Evolutionary conservation across 2,329 filamentous ascomycete species (phyloP).

Genomic region (Botryosphaeria dothidea): DNA sequence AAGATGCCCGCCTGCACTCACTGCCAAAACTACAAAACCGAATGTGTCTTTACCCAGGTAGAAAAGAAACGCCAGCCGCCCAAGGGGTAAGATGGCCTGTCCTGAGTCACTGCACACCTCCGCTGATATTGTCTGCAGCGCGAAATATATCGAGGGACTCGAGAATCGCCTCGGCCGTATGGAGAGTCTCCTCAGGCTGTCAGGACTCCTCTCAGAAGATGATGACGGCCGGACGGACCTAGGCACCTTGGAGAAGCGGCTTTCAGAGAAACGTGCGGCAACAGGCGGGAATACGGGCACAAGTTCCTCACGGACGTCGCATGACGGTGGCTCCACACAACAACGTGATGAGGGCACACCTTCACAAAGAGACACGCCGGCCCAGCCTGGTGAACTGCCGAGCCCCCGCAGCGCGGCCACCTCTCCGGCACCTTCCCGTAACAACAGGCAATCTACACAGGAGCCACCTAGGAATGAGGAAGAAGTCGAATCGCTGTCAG

Average conservation of each 20-base stretch:
- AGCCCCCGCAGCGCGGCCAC: slow-evolving; percentile 54
- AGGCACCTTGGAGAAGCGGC: slow-evolving; percentile 79
- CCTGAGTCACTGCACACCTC: neutral
- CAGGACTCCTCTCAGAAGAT: slow-evolving; percentile 82
- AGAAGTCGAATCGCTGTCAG: slow-evolving; percentile 84
- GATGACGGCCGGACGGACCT: slow-evolving; percentile 85
- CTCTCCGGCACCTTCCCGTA: slow-evolving; percentile 48
- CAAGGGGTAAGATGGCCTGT: slow-evolving; percentile 70
- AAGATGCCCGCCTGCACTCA: slow-evolving; percentile 94
- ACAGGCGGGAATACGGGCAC: slow-evolving; percentile 33
- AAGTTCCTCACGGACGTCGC: slow-evolving; percentile 10
- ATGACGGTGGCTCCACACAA: slow-evolving; percentile 9
- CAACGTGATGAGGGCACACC: slow-evolving; percentile 9
- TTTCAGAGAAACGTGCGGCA: slow-evolving; percentile 50
- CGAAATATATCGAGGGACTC: slow-evolving; percentile 96
- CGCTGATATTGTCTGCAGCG: slow-evolving; percentile 52
- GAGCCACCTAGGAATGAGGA: slow-evolving; percentile 47
- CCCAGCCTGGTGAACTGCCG: slow-evolving; percentile 44
- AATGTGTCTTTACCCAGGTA: slow-evolving; percentile 95
- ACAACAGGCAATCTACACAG: slow-evolving; percentile 43
- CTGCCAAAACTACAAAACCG: slow-evolving; percentile 96
- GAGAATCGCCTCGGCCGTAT: slow-evolving; percentile 95
- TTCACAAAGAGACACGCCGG: slow-evolving; percentile 49
- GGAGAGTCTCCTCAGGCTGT: slow-evolving; percentile 86
- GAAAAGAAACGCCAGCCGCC: slow-evolving; percentile 98